Evolutionary conservation across 352 stramenopile genomes (phyloP).

Genomic region (Pythium aphanidermatum): DNA sequence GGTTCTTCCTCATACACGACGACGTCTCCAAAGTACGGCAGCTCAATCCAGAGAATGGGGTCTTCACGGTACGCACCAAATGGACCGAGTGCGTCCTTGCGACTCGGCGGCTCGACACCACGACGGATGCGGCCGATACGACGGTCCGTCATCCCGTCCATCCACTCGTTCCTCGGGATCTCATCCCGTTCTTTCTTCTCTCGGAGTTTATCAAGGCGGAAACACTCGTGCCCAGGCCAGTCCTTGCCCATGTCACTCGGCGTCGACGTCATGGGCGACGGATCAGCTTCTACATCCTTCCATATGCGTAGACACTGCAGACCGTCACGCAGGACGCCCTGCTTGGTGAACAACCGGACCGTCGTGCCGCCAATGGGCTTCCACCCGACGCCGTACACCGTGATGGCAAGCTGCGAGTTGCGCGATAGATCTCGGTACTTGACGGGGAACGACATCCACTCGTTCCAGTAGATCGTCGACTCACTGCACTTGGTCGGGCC

Average conservation of each 20-base stretch:
- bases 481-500: conserved; percentile 81
- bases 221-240: conserved; percentile 67
- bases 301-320: conserved; percentile 85
- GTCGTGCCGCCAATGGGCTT: conserved; percentile 79
- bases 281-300: conserved; percentile 63
- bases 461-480: conserved; percentile 84
- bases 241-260: conserved; percentile 71
- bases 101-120: conserved; percentile 63
- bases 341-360: conserved; percentile 83
- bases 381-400: conserved; percentile 80
- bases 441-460: conserved; percentile 85
- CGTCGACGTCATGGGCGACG: conserved; percentile 50
- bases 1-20: conserved; percentile 91
- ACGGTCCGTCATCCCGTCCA: conserved; percentile 86
- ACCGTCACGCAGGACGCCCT: conserved; percentile 80
- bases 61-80: conserved; percentile 82
- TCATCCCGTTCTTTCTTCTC: conserved; percentile 89
- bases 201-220: conserved; percentile 79
- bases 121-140: conserved; percentile 80
- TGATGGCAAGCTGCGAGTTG: conserved; percentile 79
- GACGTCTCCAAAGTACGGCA: conserved; percentile 89
- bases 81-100: conserved; percentile 59
- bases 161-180: conserved; percentile 86
- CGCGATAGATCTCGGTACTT: conserved; percentile 83
- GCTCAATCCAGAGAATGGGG: conserved; percentile 80